Percentiles rank a stretch among this genome's conserved stretches.
These are phyloP conservation scores for Coniochaeta prunicola DNA, from an alignment of 2,329 filamentous ascomycete species.

Conservation along the genomic window DNA sequence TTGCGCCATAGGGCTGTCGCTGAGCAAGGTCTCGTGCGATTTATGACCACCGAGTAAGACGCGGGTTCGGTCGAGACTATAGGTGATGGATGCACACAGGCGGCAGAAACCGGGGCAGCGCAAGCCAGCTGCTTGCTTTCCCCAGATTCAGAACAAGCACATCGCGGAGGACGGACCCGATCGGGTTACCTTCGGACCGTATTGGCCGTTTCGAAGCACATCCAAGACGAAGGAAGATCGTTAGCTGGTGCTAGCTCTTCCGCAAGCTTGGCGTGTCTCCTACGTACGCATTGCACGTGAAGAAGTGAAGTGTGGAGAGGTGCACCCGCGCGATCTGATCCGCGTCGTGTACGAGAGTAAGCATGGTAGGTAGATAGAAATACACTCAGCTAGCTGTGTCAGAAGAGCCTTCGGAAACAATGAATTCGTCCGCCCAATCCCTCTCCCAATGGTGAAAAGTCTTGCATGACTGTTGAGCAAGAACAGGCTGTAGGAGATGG, in stretches of 20 bases:
- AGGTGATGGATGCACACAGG: background rate
- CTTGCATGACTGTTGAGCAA: too few relatives aligned
- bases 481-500: background rate
- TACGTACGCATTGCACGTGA: background rate
- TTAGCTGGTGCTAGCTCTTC: background rate
- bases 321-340: background rate
- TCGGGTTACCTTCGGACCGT: background rate
- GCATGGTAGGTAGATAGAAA: too few relatives aligned
- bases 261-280: background rate
- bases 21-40: background rate
- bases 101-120: background rate
- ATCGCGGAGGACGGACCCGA: background rate
- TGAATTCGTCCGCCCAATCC: too few relatives aligned
- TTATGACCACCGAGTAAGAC: background rate
- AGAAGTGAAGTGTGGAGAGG: background rate
- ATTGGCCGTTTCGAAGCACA: background rate
- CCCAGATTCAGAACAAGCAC: background rate
- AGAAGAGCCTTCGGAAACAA: too few relatives aligned
- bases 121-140: background rate
- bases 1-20: background rate
- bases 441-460: too few relatives aligned
- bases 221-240: background rate
- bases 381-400: too few relatives aligned
- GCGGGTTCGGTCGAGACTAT: background rate
- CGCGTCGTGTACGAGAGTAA: background rate